Percentiles rank a stretch among this genome's conserved stretches.
Conservation (phyloP, 2,329 filamentous ascomycete genomes). For the Ophiocordyceps australis region DNA sequence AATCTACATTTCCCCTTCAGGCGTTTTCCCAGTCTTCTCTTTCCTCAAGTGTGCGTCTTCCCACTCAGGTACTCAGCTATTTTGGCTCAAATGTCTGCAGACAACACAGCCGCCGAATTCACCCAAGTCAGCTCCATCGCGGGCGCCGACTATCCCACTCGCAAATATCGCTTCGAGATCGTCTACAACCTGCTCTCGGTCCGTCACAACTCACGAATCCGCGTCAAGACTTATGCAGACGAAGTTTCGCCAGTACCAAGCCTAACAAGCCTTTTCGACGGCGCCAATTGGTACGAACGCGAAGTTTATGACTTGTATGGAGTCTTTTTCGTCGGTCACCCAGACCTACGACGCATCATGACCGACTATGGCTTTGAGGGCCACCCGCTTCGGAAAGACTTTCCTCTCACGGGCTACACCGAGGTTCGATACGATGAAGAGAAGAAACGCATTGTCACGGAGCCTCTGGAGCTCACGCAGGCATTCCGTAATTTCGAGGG, state of each 20-base stretch:
- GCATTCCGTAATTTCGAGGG: conserved; percentile 98
- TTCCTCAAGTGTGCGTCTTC: conserved; percentile 61
- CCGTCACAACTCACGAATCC: conserved; percentile 88
- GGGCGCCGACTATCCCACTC: conserved; percentile 86
- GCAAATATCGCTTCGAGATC: conserved; percentile 89
- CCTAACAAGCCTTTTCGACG: conserved; percentile 72
- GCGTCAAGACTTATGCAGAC: conserved; percentile 97
- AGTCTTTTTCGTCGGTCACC: conserved; percentile 90
- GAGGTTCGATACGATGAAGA: conserved; percentile 97
- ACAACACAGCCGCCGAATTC: conserved; percentile 94
- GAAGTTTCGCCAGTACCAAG: conserved; percentile 88
- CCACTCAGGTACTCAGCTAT: not conserved
- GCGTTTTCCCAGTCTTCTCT: conserved; percentile 76
- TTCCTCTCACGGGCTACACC: conserved; percentile 93
- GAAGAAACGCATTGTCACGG: conserved; percentile 98
- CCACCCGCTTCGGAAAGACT: conserved; percentile 93
- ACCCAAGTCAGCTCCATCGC: conserved; percentile 88
- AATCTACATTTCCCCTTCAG: conserved; percentile 77
- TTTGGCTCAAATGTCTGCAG: conserved; percentile 17
- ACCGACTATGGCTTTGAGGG: conserved; percentile 99
- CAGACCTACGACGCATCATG: conserved; percentile 93
- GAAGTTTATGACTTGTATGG: conserved; percentile 97
- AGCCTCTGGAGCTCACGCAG: conserved; percentile 93
- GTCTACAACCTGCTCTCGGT: conserved; percentile 96
- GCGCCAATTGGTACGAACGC: conserved; percentile 96